A percentile compares a stretch with the other conserved stretches of the same genome.
Evolutionary conservation across 495 filamentous ascomycete genomes (phyloP).

Genomic region (Thermochaetoides thermophila): DNA sequence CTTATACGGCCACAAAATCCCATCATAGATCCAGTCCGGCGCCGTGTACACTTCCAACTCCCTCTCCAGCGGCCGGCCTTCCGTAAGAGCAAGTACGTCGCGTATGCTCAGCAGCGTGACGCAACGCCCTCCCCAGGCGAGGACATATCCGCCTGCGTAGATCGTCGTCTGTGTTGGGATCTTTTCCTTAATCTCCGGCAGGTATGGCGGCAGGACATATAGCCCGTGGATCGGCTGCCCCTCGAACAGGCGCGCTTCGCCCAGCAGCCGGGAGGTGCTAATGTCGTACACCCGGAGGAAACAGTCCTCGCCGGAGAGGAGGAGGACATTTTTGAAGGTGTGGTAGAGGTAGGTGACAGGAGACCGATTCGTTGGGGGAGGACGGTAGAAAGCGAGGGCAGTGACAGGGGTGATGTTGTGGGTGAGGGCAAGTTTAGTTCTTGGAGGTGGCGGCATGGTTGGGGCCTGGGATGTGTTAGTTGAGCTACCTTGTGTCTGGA

Average conservation of each 20-base stretch:
- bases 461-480: conserved; percentile 4
- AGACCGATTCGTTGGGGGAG: background rate
- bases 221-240: conserved; percentile 60
- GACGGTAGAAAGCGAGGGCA: conserved; percentile 37
- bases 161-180: background rate
- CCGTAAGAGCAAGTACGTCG: conserved; percentile 12
- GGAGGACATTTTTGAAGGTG: conserved; percentile 19
- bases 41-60: conserved; percentile 19
- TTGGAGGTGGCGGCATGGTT: no score
- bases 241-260: conserved; percentile 37
- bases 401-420: conserved; percentile 47
- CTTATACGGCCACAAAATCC: conserved; percentile 34
- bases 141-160: conserved; percentile 9
- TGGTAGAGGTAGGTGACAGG: background rate
- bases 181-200: conserved; percentile 3
- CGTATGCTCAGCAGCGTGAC: conserved; percentile 15
- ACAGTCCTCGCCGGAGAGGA: conserved; percentile 64
- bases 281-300: conserved; percentile 48
- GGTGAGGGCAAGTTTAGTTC: no score
- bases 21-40: conserved; percentile 76
- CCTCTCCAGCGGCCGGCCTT: background rate
- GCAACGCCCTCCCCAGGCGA: conserved; percentile 45
- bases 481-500: no score
- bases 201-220: no score
- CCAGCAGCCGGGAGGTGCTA: conserved; percentile 19